Evolutionary conservation across 176 grass and related monocot species (phyloP).

Genomic region (Cymbopogon citratus): DNA sequence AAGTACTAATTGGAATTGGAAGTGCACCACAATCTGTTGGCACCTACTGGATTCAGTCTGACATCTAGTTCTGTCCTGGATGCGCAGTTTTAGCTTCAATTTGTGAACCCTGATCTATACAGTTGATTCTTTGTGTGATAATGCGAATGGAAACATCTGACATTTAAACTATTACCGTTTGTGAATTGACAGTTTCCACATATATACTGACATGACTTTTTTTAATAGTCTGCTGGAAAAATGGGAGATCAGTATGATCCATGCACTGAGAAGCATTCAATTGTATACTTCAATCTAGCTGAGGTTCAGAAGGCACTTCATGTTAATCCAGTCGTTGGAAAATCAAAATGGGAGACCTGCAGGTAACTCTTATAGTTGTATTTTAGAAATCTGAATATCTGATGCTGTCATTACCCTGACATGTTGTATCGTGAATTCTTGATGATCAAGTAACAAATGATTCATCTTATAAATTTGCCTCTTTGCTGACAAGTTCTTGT

Average conservation of each 20-base stretch:
- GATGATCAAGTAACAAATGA: conserved; percentile 5
- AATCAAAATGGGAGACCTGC: conserved; percentile 90
- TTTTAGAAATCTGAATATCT: not conserved
- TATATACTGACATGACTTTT: conserved; percentile 15
- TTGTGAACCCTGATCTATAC: not conserved
- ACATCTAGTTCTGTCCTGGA: not conserved
- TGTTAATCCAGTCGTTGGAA: conserved; percentile 60
- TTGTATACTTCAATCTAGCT: conserved; percentile 88
- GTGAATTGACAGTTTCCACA: not conserved
- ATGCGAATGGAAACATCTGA: not conserved
- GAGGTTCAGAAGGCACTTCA: conserved; percentile 95
- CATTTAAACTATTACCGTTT: not conserved
- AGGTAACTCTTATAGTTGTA: conserved; percentile 49
- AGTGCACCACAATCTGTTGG: not conserved
- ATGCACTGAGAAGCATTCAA: conserved; percentile 91
- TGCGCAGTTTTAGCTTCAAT: not conserved
- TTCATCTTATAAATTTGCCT: conserved; percentile 1
- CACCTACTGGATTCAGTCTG: not conserved
- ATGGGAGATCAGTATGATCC: conserved; percentile 82
- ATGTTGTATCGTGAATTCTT: not conserved
- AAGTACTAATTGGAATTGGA: no score
- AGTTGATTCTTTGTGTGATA: not conserved
- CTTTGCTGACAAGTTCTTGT: not conserved
- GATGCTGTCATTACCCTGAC: not conserved
- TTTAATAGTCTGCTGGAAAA: conserved; percentile 69